These are phyloP conservation scores for Capsicum chinense DNA, from an alignment of 257 asterid species.

Conservation along the genomic window DNA sequence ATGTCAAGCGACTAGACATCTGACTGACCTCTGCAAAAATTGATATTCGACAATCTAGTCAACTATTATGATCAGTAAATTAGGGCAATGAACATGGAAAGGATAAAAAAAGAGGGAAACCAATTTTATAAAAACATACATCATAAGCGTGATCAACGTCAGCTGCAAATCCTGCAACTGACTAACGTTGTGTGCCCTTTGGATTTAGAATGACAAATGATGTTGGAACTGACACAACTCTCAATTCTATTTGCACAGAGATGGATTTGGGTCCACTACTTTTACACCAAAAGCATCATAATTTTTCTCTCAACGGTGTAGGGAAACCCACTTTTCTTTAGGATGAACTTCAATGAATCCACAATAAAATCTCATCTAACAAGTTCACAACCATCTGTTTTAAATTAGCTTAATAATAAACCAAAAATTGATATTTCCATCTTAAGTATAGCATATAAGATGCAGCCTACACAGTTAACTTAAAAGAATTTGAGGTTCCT, in stretches of 20 bases:
- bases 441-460: not conserved
- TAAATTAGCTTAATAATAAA: not conserved
- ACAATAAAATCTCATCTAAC: not conserved
- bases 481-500: not conserved
- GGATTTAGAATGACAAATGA: not conserved
- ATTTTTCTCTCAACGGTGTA: not conserved
- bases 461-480: conserved; percentile 5
- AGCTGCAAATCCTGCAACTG: not conserved
- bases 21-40: conserved; percentile 77
- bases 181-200: not conserved
- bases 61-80: conserved; percentile 20
- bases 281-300: not conserved
- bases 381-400: conserved; percentile 11
- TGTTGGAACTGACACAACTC: not conserved
- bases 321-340: not conserved
- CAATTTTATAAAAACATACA: not conserved
- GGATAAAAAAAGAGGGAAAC: not conserved
- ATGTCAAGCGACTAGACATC: conserved; percentile 89
- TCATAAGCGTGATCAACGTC: not conserved
- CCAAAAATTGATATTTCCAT: not conserved
- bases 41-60: conserved; percentile 22
- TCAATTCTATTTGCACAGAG: not conserved
- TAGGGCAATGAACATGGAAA: conserved; percentile 23
- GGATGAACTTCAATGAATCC: not conserved
- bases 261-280: conserved; percentile 4